phyloP scores from a whole-genome alignment of 1,284 basidiomycete genomes.

The Rhodofomes roseus region DNA sequence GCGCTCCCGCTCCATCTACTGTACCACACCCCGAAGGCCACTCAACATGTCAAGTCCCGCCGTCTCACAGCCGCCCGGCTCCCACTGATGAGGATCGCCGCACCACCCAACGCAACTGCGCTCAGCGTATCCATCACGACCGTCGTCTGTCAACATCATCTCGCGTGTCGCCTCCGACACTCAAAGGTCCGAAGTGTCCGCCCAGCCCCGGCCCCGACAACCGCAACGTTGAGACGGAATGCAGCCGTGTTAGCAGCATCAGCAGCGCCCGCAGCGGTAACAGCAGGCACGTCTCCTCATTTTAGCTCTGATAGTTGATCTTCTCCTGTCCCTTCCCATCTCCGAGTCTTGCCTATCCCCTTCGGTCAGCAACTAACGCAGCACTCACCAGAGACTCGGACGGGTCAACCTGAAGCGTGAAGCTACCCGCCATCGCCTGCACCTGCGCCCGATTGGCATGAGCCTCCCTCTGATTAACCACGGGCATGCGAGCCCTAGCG shows the following conservation, averaged over 20 bases:
- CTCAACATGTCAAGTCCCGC: no score
- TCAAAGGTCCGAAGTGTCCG: slow-evolving; percentile 51
- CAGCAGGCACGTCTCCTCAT: slow-evolving; percentile 46
- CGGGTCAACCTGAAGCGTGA: slow-evolving; percentile 38
- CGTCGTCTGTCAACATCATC: slow-evolving; percentile 24
- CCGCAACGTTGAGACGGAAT: slow-evolving; percentile 53
- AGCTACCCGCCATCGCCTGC: slow-evolving; percentile 40
- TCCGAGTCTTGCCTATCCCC: no score
- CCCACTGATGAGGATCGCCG: no score
- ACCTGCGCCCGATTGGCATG: slow-evolving; percentile 64
- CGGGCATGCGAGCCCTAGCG: no score
- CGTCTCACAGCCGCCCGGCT: no score
- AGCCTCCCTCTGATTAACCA: slow-evolving; percentile 63
- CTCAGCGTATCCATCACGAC: slow-evolving; percentile 12
- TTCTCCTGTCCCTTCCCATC: slow-evolving; percentile 21
- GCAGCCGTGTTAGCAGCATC: slow-evolving; percentile 54
- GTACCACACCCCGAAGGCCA: no score
- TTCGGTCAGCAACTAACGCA: slow-evolving; percentile 46
- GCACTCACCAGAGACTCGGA: slow-evolving; percentile 56
- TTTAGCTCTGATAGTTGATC: slow-evolving; percentile 43
- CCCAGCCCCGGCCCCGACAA: slow-evolving; percentile 63
- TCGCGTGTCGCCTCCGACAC: slow-evolving; percentile 24
- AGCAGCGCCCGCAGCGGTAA: slow-evolving; percentile 20
- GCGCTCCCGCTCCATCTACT: no score
- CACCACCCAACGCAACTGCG: no score